A percentile compares a stretch with the other conserved stretches of the same genome.
These are phyloP conservation scores for Kluyveromyces wickerhamii DNA, from an alignment of 805 yeast species.

Conservation along the genomic window DNA sequence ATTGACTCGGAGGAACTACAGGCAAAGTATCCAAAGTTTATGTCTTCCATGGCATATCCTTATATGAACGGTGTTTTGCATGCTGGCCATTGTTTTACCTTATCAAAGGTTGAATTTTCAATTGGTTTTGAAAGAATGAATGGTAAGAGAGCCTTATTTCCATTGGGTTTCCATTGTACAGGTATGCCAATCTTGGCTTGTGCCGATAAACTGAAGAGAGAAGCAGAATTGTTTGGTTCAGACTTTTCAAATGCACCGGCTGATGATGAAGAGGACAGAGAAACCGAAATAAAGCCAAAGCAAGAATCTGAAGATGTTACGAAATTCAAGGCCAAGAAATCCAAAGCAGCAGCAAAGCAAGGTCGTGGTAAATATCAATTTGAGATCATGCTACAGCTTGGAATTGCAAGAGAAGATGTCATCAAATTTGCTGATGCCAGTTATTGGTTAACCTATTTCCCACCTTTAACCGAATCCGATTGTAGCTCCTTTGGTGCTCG, in stretches of 20 bases:
- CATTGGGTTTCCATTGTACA: slow-evolving; percentile 98
- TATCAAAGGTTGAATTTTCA: slow-evolving; percentile 88
- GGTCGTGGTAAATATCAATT: slow-evolving; percentile 93
- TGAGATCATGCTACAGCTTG: slow-evolving; percentile 93
- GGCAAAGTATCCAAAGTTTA: slow-evolving; percentile 73
- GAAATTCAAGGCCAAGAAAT: slow-evolving; percentile 85
- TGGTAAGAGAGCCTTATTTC: slow-evolving; percentile 88
- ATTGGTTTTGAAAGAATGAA: slow-evolving; percentile 91
- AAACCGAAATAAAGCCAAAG: slow-evolving; percentile 27
- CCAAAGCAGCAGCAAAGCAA: slow-evolving; percentile 88
- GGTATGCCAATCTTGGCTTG: slow-evolving; percentile 97
- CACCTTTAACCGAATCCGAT: slow-evolving; percentile 77
- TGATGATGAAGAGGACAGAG: slow-evolving; percentile 47
- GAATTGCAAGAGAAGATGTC: slow-evolving; percentile 77
- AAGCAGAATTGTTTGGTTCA: slow-evolving; percentile 81
- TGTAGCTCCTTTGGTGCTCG: slow-evolving; percentile 81
- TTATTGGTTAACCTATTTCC: slow-evolving; percentile 88
- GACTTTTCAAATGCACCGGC: slow-evolving; percentile 65
- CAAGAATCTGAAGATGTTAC: slow-evolving; percentile 67
- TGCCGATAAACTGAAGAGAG: slow-evolving; percentile 92
- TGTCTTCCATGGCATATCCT: slow-evolving; percentile 95
- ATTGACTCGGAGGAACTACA: slow-evolving; percentile 63
- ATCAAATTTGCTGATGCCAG: slow-evolving; percentile 84
- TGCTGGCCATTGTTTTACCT: slow-evolving; percentile 94
- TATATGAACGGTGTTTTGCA: slow-evolving; percentile 98